Conservation (phyloP, 192 early-diverging fungal genomes). For the Paraglomus brasilianum region DNA sequence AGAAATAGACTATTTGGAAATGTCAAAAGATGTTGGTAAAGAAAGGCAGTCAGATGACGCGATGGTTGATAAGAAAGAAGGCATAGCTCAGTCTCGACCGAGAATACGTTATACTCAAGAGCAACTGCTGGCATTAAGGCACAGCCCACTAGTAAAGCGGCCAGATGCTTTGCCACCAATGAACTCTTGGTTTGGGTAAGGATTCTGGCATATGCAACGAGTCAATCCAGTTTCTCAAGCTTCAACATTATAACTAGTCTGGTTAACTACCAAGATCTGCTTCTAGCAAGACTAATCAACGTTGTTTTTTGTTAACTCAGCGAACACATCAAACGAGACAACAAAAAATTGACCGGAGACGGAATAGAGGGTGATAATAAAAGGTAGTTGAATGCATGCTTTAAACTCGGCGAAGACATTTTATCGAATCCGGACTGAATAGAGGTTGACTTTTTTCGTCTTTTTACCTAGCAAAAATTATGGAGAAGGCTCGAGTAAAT, state of each 20-base stretch:
- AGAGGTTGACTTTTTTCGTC: not conserved
- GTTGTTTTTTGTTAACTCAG: not conserved
- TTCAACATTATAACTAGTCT: not conserved
- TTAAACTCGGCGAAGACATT: not conserved
- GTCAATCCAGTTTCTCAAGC: too few relatives aligned
- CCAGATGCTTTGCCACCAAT: constrained; percentile 41
- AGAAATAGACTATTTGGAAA: not conserved
- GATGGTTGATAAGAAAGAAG: constrained; percentile 2
- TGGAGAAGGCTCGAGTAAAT: constrained; percentile 20
- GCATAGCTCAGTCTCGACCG: not conserved
- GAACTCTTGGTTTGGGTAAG: constrained; percentile 45
- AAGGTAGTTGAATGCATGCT: constrained; percentile 2
- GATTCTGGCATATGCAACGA: not conserved
- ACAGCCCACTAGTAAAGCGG: constrained; percentile 42
- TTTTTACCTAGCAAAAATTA: constrained; percentile 3
- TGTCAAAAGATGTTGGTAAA: constrained; percentile 1
- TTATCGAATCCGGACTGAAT: too few relatives aligned
- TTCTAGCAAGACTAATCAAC: not conserved
- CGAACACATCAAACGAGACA: constrained; percentile 14
- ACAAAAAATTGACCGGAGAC: not conserved
- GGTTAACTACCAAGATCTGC: not conserved
- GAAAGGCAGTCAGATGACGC: constrained; percentile 10
- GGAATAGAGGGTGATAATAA: constrained; percentile 10
- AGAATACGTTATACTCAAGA: constrained; percentile 38
- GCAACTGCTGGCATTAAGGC: constrained; percentile 39